Evolutionary conservation across 1,139 yeast genomes (phyloP), one percentile per base, ranked within the genome.

Genomic region (Pichia sp.): DNA sequence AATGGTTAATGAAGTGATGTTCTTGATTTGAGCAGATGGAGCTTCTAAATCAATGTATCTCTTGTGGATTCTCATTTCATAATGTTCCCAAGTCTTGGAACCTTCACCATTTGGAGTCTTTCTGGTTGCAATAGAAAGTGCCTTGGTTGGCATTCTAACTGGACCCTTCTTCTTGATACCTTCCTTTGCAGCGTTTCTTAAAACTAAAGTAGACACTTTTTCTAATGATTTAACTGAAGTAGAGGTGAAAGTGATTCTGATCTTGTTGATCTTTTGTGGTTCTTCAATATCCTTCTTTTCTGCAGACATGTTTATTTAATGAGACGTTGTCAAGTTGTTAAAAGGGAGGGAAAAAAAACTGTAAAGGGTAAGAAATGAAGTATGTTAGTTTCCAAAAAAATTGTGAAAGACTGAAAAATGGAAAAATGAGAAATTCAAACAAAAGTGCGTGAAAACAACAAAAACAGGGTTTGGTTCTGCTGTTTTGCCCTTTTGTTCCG

Each of bases 31-130:
- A 65, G 83, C 80, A 72, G 96, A 89, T 75, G 97, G 96, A 67
- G 99, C 96, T 80, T 88, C 95, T 77, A 95, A 84, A 82, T 93
- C 97, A 72, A 93, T 89, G 76, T 89, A 86, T 81, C 99, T 91
- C 95, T 95, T 95, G 96, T 95, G 99, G 83, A 95, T 90, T 86
- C 98, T 90, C 96, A 95, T 88, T 83, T 95, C 99, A 77, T 84
- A 95, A 70, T 95, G 80, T 76, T 95, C 99, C 97, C 97, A 95
- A 71, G 99, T 95, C 91, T 95, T 93, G 70, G 99, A 93, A 91
- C 99, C 99, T 83, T 95, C 98, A 91, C 99, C 99, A 78, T 95
- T 95, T 72, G 99, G 99, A 73, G 99, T 86, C 90, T 95, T 95
- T 88, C 99, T 91, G 87, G 99, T 93, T 81, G 96, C 84, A 81